Conservation (phyloP, 345 rosid genomes). For the Boechera stricta region DNA sequence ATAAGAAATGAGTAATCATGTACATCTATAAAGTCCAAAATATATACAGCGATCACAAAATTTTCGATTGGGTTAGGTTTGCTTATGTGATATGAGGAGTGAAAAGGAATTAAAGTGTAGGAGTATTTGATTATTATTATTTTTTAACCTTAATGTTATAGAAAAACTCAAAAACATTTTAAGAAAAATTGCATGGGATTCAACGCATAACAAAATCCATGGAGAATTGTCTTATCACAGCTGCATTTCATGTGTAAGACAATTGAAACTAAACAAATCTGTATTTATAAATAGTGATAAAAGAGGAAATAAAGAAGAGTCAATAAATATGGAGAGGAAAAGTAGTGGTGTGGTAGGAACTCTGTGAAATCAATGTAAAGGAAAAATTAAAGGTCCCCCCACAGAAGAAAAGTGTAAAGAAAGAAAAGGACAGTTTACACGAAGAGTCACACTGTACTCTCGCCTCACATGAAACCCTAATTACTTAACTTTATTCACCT, state of each 20-base stretch:
- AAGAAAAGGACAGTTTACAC: conserved; percentile 48
- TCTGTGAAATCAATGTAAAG: conserved; percentile 30
- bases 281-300: conserved; percentile 24
- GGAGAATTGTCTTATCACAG: conserved; percentile 37
- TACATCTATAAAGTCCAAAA: no score
- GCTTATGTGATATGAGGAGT: background rate
- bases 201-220: conserved; percentile 31
- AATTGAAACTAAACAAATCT: conserved; percentile 35
- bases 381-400: conserved; percentile 39
- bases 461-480: conserved; percentile 44
- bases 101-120: background rate
- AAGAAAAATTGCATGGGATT: conserved; percentile 29
- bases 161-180: background rate
- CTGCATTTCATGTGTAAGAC: conserved; percentile 30
- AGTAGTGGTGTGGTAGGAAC: conserved; percentile 31
- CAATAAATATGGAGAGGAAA: background rate
- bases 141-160: background rate
- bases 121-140: background rate
- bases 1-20: no score
- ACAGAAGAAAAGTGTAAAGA: background rate
- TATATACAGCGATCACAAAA: background rate
- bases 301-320: conserved; percentile 30
- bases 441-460: conserved; percentile 42
- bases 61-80: background rate
- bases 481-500: conserved; percentile 40